A percentile compares a stretch with the other conserved stretches of the same genome.
Evolutionary conservation across 768 basidiomycete species (phyloP).

Genomic region (Termitomyces heimii): DNA sequence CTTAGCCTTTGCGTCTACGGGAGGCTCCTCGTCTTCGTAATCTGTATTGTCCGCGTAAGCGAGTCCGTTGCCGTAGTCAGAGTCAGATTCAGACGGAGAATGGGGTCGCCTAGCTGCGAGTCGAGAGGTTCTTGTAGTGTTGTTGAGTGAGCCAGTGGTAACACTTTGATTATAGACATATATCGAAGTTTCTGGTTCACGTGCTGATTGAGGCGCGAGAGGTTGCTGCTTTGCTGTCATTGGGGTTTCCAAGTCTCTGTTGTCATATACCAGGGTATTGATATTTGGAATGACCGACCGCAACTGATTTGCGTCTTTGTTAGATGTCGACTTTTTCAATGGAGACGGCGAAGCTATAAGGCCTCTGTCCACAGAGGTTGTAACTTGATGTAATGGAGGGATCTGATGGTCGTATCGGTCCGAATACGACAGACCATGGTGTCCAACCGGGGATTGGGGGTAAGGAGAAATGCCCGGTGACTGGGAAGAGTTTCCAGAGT

Average conservation of each 20-base stretch:
- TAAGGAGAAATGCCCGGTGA: constrained; percentile 38
- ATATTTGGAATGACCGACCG: constrained; percentile 15
- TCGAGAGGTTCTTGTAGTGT: not conserved
- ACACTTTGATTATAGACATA: not conserved
- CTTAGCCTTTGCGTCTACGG: constrained; percentile 15
- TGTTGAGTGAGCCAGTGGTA: not conserved
- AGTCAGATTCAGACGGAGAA: constrained; percentile 29
- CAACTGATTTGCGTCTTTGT: constrained; percentile 41
- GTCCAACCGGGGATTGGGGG: constrained; percentile 24
- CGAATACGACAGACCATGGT: constrained; percentile 15
- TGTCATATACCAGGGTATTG: constrained; percentile 3
- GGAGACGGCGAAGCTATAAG: constrained; percentile 20
- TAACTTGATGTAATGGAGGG: constrained; percentile 1
- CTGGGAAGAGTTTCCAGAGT: constrained; percentile 37
- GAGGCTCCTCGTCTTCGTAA: constrained; percentile 29
- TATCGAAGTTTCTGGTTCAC: not conserved
- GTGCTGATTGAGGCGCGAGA: not conserved
- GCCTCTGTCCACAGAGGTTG: constrained; percentile 6
- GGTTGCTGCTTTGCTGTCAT: constrained; percentile 13
- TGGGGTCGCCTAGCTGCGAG: not conserved
- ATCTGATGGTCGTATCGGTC: constrained; percentile 7
- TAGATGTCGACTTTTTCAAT: constrained; percentile 49
- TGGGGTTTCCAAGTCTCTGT: constrained; percentile 9
- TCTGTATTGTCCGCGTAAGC: constrained; percentile 48
- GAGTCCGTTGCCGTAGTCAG: constrained; percentile 36